A percentile compares a stretch with the other conserved stretches of the same genome.
These are phyloP conservation scores for Globisporangium ultimum DNA, from an alignment of 352 stramenopile species.

Conservation along the genomic window DNA sequence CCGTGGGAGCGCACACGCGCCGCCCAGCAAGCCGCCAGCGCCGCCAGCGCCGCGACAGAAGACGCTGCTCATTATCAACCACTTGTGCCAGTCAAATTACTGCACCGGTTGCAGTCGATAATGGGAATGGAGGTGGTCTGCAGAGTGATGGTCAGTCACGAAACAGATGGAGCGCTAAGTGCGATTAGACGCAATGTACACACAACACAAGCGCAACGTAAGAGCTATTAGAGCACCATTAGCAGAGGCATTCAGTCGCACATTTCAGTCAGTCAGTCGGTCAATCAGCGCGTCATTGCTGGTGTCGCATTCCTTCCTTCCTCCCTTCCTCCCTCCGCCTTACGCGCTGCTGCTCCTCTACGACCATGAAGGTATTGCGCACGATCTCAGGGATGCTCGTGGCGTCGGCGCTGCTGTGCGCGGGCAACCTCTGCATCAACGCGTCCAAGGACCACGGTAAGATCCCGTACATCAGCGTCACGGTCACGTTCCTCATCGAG, in stretches of 20 bases:
- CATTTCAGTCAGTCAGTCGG: not conserved
- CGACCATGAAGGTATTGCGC: slow-evolving; percentile 38
- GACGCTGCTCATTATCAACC: slow-evolving; percentile 21
- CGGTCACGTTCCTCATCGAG: slow-evolving; percentile 83
- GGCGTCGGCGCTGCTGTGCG: slow-evolving; percentile 68
- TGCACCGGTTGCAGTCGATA: not conserved
- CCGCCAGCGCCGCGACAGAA: slow-evolving; percentile 14
- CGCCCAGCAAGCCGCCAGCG: slow-evolving; percentile 9
- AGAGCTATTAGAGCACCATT: not conserved
- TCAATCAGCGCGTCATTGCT: not conserved
- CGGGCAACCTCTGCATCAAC: slow-evolving; percentile 82
- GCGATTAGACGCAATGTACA: not conserved
- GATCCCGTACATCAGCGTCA: slow-evolving; percentile 82
- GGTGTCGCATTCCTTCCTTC: too few relatives aligned
- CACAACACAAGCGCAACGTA: slow-evolving; percentile 2
- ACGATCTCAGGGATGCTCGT: slow-evolving; percentile 64
- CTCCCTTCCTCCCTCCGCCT: too few relatives aligned
- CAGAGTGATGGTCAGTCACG: not conserved
- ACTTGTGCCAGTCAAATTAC: not conserved
- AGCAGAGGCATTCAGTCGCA: not conserved
- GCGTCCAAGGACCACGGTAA: slow-evolving; percentile 73
- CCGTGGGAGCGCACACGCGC: slow-evolving; percentile 13
- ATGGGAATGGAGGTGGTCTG: not conserved
- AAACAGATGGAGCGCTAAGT: not conserved
- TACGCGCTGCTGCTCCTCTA: too few relatives aligned